Evolutionary conservation across 257 asterid species (phyloP).

Genomic region (Forsythia suspensa): DNA sequence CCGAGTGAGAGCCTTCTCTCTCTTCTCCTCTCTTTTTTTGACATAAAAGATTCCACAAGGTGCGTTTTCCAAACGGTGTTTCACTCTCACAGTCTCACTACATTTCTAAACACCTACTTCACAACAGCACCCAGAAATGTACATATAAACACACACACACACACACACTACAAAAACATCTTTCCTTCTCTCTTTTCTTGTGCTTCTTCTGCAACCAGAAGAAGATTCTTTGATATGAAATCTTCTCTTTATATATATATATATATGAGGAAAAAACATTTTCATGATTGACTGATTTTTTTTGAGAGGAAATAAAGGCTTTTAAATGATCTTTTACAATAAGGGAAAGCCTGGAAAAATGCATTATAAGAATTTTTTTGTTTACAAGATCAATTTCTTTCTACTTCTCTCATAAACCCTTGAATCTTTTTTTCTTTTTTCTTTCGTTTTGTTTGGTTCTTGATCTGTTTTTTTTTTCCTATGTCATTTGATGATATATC

Average conservation of each 20-base stretch:
- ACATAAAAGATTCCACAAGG: too few relatives aligned
- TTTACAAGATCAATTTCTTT: slow-evolving; percentile 44
- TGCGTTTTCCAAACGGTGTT: too few relatives aligned
- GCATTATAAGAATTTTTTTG: slow-evolving; percentile 10
- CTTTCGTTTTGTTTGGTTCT: slow-evolving; percentile 20
- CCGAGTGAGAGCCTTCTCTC: too few relatives aligned
- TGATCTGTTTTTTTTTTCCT: slow-evolving; percentile 6
- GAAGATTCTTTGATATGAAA: slow-evolving; percentile 22
- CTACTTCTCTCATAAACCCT: slow-evolving; percentile 26
- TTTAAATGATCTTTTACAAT: not conserved
- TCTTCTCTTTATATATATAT: slow-evolving; percentile 16
- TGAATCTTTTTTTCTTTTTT: slow-evolving; percentile 12
- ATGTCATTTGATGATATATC: not conserved
- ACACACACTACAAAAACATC: not conserved
- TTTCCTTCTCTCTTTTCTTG: slow-evolving; percentile 29
- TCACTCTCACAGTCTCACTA: too few relatives aligned
- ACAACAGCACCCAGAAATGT: too few relatives aligned
- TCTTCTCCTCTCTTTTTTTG: too few relatives aligned
- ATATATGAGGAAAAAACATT: not conserved
- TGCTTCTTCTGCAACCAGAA: slow-evolving; percentile 21
- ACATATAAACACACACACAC: too few relatives aligned
- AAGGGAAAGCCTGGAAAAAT: not conserved
- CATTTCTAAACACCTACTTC: too few relatives aligned
- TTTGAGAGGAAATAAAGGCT: too few relatives aligned
- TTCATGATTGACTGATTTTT: not conserved